Base-by-base conservation (phyloP, 768 basidiomycete genomes). In the Floccularia luteovirens region DNA sequence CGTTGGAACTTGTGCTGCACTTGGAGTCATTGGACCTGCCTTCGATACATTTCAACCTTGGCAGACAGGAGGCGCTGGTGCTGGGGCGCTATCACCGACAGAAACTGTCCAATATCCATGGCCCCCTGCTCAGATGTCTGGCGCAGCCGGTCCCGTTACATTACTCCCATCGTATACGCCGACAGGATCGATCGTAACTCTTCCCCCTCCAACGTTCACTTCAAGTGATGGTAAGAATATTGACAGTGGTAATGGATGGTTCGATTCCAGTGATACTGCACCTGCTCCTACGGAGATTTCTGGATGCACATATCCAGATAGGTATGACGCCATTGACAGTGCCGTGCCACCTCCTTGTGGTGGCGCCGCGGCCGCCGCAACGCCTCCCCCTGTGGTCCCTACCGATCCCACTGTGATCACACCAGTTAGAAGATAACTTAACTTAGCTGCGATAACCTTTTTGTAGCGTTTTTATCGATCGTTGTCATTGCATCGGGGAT, bases 1-100 rank as follows among this genome's bases (percentile, higher is more conserved):
- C 2, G 39, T 55, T 19, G 91, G 52, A 57, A 58, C 70, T 31
- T 96, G 91, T 56, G 62, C 46, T 17, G 62, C 69, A 1, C 62
- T 85, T 23, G 80, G 76, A 16, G 62, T 63, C 4, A 37, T 59
- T 4, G 59, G 57, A 8, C 50, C 56, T 4, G 31, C 54, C 5
- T 72, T 67, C 43, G 52, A 58, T 39, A 64, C 67, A 2, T 75
- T 81, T 47, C 46, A 70, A 21, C 43, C 81, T 1, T 86, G 79
- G 74, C 75, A 78, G 59, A 85, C 82, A 25, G 89, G 87, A 27
- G 86, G 81, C 27, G 51, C 70, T 62, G 51, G 64, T 54, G 52
- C 80, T 64, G 48, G 81, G 60, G 39, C 69, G 62, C 39, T 72
- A 59, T 43, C 72, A 70, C 51, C 65, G 53, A 28, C 64, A 64